Evolutionary conservation across 345 rosid genomes (phyloP).

Genomic region (Theobroma cacao): DNA sequence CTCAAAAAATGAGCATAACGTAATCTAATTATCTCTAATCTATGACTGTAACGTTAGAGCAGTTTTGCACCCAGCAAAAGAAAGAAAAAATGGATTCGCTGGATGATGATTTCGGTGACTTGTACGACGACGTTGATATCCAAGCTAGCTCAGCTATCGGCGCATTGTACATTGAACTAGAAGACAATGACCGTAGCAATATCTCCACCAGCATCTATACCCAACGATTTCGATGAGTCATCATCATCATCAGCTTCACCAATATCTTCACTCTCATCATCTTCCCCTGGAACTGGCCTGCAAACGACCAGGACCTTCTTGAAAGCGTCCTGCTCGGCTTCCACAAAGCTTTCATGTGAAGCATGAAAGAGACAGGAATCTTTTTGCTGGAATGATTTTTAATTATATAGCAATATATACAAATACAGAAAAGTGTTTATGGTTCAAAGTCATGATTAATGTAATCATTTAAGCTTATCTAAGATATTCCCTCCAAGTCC

Average conservation of each 20-base stretch:
- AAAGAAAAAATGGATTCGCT: neutral
- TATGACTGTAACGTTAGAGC: neutral
- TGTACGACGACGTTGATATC: constrained; percentile 50
- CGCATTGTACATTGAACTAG: constrained; percentile 21
- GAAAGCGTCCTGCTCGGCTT: neutral
- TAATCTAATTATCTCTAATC: neutral
- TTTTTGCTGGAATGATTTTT: too few relatives aligned
- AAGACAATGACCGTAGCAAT: constrained; percentile 1
- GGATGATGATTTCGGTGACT: constrained; percentile 42
- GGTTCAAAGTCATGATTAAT: too few relatives aligned
- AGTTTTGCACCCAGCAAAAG: neutral
- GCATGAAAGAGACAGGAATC: too few relatives aligned
- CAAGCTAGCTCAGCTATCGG: constrained; percentile 31
- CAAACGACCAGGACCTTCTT: constrained; percentile 54
- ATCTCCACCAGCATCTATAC: constrained; percentile 27
- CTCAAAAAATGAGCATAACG: neutral
- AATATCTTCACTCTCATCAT: constrained; percentile 26
- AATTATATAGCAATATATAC: too few relatives aligned
- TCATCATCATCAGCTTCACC: constrained; percentile 30
- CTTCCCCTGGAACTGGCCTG: constrained; percentile 60
- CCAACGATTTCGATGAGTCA: constrained; percentile 29
- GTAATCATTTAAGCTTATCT: too few relatives aligned
- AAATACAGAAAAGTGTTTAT: too few relatives aligned
- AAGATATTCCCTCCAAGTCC: too few relatives aligned
- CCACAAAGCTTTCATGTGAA: constrained; percentile 19